Conservation (phyloP, 345 rosid species). For the Nephelium lappaceum region DNA sequence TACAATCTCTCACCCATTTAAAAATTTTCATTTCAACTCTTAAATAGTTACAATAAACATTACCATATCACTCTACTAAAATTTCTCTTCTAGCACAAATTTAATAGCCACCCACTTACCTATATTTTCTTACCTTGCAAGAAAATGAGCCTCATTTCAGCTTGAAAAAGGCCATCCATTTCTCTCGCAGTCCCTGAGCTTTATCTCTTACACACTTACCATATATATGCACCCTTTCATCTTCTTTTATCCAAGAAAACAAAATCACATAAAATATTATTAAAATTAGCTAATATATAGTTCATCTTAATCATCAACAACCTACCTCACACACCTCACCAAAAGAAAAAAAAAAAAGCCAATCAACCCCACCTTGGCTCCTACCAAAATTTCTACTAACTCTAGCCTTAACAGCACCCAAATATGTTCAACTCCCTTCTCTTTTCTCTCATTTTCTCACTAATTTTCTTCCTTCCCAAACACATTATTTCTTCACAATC, state of each 20-base stretch:
- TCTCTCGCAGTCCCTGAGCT: slow-evolving; percentile 1
- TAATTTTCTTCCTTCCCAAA: slow-evolving; percentile 11
- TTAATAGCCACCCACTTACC: neutral
- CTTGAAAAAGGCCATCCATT: neutral
- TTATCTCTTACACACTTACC: neutral
- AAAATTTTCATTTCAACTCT: no score
- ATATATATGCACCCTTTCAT: neutral
- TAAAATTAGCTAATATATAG: neutral
- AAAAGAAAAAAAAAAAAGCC: neutral
- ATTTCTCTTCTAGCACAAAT: neutral
- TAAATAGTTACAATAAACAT: no score
- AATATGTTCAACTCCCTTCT: slow-evolving; percentile 24
- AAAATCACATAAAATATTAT: neutral
- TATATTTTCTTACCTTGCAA: slow-evolving; percentile 14
- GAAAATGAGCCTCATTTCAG: slow-evolving; percentile 21
- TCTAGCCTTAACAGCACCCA: neutral
- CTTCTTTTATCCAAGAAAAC: neutral
- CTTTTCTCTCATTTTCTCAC: slow-evolving; percentile 23
- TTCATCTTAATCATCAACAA: neutral
- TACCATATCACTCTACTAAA: neutral
- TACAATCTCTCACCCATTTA: no score
- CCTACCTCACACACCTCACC: neutral
- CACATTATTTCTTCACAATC: neutral
- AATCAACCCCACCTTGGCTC: neutral
- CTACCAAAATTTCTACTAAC: neutral